phyloP scores from a whole-genome alignment of 345 rosid genomes.

The Eucalyptus victrix region DNA sequence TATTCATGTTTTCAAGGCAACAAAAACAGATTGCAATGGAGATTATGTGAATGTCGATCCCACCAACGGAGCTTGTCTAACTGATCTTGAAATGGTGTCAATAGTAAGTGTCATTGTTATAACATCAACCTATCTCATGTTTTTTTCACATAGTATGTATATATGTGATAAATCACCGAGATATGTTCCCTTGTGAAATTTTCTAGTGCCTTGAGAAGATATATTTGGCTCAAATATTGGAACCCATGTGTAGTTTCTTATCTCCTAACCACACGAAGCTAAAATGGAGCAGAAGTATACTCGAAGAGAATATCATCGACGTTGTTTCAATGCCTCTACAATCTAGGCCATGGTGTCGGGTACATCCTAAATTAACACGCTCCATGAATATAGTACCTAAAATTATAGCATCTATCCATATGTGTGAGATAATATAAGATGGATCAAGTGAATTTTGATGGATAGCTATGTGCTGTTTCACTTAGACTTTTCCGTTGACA shows the following conservation, averaged over 20 bases:
- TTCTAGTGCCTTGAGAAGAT: neutral
- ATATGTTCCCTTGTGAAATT: neutral
- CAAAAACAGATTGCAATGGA: conserved; percentile 1
- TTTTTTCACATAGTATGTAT: neutral
- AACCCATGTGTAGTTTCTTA: neutral
- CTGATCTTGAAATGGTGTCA: neutral
- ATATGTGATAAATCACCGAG: neutral
- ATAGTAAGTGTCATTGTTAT: neutral
- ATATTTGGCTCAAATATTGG: neutral
- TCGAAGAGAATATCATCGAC: neutral
- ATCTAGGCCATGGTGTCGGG: neutral
- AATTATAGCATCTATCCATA: neutral
- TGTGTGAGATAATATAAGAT: neutral
- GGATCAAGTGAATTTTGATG: neutral
- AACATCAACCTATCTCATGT: neutral
- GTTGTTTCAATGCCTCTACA: neutral
- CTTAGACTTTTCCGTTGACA: neutral
- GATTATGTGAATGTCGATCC: conserved; percentile 1
- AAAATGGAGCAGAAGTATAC: neutral
- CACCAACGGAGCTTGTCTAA: neutral
- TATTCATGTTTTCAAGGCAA: neutral
- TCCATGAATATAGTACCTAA: neutral
- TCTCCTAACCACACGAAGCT: neutral
- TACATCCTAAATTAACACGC: neutral
- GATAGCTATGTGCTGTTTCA: neutral